Evolutionary conservation across 176 grass and related monocot species (phyloP).

Genomic region (Rhynchospora breviuscula): DNA sequence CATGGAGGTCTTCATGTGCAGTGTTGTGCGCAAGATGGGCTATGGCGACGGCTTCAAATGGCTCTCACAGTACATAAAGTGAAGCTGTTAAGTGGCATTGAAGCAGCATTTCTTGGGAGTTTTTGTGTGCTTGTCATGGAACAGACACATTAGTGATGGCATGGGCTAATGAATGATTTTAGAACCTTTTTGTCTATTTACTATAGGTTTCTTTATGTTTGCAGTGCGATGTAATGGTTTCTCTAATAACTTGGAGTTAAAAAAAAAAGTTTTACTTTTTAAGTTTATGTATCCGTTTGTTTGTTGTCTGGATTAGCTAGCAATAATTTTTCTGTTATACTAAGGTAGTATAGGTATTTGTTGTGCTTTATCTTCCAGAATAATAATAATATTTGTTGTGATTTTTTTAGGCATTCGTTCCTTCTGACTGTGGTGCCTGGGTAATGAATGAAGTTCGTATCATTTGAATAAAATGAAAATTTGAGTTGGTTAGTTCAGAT

Average conservation of each 20-base stretch:
- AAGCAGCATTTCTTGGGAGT: background rate
- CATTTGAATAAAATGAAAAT: no score
- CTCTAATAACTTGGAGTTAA: constrained; percentile 18
- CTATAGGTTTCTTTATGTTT: constrained; percentile 26
- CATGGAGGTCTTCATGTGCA: constrained; percentile 76
- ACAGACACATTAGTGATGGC: background rate
- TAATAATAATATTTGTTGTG: background rate
- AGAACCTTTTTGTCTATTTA: constrained; percentile 25
- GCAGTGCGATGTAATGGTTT: constrained; percentile 16
- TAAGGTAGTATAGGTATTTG: background rate
- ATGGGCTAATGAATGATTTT: constrained; percentile 16
- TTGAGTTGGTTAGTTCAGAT: no score
- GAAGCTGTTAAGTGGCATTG: background rate
- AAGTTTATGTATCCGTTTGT: constrained; percentile 6
- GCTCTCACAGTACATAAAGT: constrained; percentile 72
- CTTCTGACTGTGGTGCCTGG: no score
- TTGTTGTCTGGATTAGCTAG: background rate
- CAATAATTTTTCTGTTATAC: background rate
- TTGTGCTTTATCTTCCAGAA: background rate
- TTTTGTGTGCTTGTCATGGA: constrained; percentile 11
- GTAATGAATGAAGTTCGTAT: no score
- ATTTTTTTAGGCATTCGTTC: background rate
- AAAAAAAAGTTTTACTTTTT: constrained; percentile 1
- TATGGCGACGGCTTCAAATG: constrained; percentile 65
- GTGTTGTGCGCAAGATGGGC: constrained; percentile 63